These are phyloP conservation scores for Karstenula rhodostoma DNA, from an alignment of 2,329 filamentous ascomycete genomes.

Conservation along the genomic window DNA sequence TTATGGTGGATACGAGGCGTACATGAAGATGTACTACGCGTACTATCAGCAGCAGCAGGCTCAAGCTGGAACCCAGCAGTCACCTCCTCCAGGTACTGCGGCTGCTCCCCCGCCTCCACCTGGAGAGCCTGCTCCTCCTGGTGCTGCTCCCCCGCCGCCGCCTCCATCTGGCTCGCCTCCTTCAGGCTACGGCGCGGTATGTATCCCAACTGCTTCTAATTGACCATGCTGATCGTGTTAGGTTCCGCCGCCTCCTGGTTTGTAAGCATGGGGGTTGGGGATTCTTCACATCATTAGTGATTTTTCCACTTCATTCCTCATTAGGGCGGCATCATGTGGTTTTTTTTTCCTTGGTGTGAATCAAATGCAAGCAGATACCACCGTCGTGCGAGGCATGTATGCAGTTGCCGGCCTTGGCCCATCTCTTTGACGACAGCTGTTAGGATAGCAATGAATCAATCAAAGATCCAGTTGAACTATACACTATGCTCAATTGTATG, in stretches of 20 bases:
- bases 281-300: not conserved
- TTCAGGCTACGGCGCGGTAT: slow-evolving; percentile 45
- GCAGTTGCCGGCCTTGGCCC: not conserved
- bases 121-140: slow-evolving; percentile 38
- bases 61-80: slow-evolving; percentile 34
- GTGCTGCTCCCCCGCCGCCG: slow-evolving; percentile 43
- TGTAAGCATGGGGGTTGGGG: slow-evolving; percentile 32
- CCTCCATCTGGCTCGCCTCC: slow-evolving; percentile 45
- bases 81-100: slow-evolving; percentile 38
- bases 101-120: slow-evolving; percentile 43
- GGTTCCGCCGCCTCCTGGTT: slow-evolving; percentile 45
- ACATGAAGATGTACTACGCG: slow-evolving; percentile 41
- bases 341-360: not conserved
- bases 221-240: slow-evolving; percentile 10
- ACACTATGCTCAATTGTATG: not conserved
- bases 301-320: not conserved
- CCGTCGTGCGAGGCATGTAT: slow-evolving; percentile 18
- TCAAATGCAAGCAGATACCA: slow-evolving; percentile 23
- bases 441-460: slow-evolving; percentile 1
- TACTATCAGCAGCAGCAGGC: slow-evolving; percentile 40
- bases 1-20: slow-evolving; percentile 75
- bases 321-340: not conserved
- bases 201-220: slow-evolving; percentile 14
- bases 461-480: too few species aligned
- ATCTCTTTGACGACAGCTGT: not conserved